A percentile compares a stretch with the other conserved stretches of the same genome.
phyloP scores from a whole-genome alignment of 2,329 filamentous ascomycete species.

The Tolypocladium cylindrosporum region DNA sequence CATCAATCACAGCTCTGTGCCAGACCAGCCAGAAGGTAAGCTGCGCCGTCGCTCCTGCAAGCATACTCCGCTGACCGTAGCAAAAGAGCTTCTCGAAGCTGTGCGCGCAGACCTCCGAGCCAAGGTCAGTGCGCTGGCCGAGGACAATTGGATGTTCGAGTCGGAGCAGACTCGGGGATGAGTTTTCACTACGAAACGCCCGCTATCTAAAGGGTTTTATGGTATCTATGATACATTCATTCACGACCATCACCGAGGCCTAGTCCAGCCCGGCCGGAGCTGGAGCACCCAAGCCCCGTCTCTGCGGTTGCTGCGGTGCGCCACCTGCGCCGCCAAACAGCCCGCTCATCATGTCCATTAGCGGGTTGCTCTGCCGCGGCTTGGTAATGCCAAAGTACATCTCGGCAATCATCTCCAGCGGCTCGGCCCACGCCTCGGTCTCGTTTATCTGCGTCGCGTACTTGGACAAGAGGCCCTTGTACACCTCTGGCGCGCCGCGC shows the following conservation, averaged over 20 bases:
- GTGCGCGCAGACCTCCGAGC: conserved; percentile 60
- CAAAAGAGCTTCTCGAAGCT: conserved; percentile 57
- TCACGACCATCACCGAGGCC: conserved; percentile 4
- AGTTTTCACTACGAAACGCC: conserved; percentile 16
- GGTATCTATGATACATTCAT: conserved; percentile 4
- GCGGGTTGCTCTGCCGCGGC: conserved; percentile 79
- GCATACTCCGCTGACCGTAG: not conserved
- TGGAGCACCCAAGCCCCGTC: conserved; percentile 37
- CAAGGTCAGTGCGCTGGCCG: conserved; percentile 63
- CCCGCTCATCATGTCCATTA: conserved; percentile 97
- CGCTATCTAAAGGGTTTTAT: not conserved
- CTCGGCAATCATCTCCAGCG: conserved; percentile 80
- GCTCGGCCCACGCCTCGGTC: conserved; percentile 66
- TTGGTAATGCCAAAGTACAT: conserved; percentile 94
- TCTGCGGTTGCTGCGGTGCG: conserved; percentile 28
- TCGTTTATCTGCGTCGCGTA: conserved; percentile 75
- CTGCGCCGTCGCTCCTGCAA: not conserved
- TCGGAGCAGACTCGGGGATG: conserved; percentile 37
- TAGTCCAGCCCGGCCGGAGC: conserved; percentile 51
- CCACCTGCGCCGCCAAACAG: conserved; percentile 71
- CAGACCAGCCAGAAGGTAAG: conserved; percentile 58
- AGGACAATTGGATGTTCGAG: conserved; percentile 91
- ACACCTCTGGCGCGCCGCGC: conserved; percentile 67
- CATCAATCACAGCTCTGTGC: conserved; percentile 40
- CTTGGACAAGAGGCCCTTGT: conserved; percentile 70